These are phyloP conservation scores for Mycena kentingensis DNA, from an alignment of 768 basidiomycete genomes.

Conservation along the genomic window DNA sequence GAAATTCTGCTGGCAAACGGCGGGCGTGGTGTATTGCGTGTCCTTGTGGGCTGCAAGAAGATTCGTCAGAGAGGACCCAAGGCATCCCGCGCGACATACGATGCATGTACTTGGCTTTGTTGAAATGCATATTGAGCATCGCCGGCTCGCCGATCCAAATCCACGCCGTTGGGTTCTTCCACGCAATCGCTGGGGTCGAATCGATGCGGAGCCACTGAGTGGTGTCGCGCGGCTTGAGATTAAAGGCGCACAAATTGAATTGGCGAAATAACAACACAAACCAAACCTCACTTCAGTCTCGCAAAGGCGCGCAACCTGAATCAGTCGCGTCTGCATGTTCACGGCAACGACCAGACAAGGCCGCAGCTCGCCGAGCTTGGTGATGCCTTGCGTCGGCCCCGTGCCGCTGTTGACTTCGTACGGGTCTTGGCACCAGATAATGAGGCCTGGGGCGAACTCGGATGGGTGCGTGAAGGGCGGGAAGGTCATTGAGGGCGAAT, in stretches of 20 bases:
- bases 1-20: not conserved
- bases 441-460: not conserved
- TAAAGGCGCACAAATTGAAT: not conserved
- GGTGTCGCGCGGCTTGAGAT: not conserved
- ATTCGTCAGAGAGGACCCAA: not conserved
- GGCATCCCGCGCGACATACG: not conserved
- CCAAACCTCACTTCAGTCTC: not conserved
- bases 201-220: not conserved
- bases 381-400: not conserved
- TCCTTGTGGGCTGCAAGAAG: not conserved
- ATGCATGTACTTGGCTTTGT: not conserved
- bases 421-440: not conserved
- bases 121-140: not conserved
- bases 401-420: not conserved
- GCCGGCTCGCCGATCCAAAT: not conserved
- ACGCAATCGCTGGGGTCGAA: not conserved
- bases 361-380: not conserved
- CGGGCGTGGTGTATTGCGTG: not conserved
- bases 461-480: not conserved
- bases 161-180: not conserved
- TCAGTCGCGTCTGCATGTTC: not conserved
- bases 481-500: too few species aligned
- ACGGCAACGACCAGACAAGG: not conserved
- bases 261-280: not conserved
- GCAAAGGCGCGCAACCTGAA: not conserved